Evolutionary conservation across 805 yeast species (phyloP).

Genomic region (Ogataea siamensis): DNA sequence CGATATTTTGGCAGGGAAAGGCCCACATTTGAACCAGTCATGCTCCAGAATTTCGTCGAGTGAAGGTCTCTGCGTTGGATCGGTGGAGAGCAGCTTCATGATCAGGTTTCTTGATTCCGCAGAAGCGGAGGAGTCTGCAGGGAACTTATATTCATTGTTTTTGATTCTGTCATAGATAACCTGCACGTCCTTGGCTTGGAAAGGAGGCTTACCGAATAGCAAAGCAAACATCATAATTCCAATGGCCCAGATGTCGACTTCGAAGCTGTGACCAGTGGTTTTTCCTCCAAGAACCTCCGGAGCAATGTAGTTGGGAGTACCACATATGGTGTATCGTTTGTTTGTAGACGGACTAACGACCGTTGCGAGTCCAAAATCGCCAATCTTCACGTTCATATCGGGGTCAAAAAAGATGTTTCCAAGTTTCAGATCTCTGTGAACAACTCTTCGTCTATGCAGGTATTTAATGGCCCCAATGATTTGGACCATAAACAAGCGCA

Average conservation of each 20-base stretch:
- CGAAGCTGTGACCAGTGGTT: slow-evolving; percentile 84
- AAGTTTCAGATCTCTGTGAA: slow-evolving; percentile 92
- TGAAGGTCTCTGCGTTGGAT: slow-evolving; percentile 80
- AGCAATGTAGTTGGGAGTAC: slow-evolving; percentile 98
- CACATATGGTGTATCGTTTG: slow-evolving; percentile 91
- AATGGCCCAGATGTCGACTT: slow-evolving; percentile 96
- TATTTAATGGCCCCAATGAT: slow-evolving; percentile 92
- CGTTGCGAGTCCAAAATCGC: slow-evolving; percentile 98
- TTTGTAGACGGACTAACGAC: slow-evolving; percentile 67
- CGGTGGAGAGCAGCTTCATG: slow-evolving; percentile 65
- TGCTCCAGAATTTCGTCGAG: slow-evolving; percentile 76
- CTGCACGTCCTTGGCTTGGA: slow-evolving; percentile 93
- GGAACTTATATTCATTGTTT: slow-evolving; percentile 75
- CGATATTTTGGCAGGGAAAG: slow-evolving; percentile 72
- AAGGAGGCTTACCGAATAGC: slow-evolving; percentile 93
- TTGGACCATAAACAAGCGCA: slow-evolving; percentile 84
- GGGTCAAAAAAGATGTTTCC: slow-evolving; percentile 96
- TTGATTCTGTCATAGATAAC: slow-evolving; percentile 91
- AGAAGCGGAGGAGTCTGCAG: slow-evolving; percentile 56
- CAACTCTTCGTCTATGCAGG: slow-evolving; percentile 86
- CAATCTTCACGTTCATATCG: slow-evolving; percentile 90
- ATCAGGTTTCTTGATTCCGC: slow-evolving; percentile 72
- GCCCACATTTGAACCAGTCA: slow-evolving; percentile 77
- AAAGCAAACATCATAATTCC: slow-evolving; percentile 96
- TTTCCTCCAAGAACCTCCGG: slow-evolving; percentile 95